Percentiles rank a stretch among this genome's conserved stretches.
These are phyloP conservation scores for Colletotrichum sublineola DNA, from an alignment of 2,329 filamentous ascomycete species.

Conservation along the genomic window DNA sequence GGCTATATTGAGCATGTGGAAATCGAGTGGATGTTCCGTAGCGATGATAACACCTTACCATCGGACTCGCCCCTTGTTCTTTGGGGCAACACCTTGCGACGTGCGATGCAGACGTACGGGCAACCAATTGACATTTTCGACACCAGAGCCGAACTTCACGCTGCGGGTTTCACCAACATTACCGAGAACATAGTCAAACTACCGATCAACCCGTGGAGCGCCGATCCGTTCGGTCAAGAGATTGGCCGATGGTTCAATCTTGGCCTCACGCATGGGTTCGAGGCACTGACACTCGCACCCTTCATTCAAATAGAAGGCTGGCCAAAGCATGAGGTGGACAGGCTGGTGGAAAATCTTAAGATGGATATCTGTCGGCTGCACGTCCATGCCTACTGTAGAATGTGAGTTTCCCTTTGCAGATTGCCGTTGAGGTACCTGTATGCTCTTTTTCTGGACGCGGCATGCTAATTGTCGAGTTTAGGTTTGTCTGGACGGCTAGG, in stretches of 20 bases:
- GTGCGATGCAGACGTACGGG: constrained; percentile 75
- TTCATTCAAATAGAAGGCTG: constrained; percentile 74
- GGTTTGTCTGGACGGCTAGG: constrained; percentile 44
- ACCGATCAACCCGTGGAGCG: constrained; percentile 81
- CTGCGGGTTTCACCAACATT: constrained; percentile 85
- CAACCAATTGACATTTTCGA: constrained; percentile 73
- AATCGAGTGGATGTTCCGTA: constrained; percentile 83
- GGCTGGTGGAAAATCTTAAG: constrained; percentile 73
- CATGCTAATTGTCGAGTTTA: constrained; percentile 30
- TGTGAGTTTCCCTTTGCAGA: constrained; percentile 68
- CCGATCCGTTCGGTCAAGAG: constrained; percentile 73
- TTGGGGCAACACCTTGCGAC: constrained; percentile 79
- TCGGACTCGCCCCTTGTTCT: constrained; percentile 68
- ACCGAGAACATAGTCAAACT: constrained; percentile 76
- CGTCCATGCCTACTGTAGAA: constrained; percentile 79
- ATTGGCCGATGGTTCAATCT: constrained; percentile 89
- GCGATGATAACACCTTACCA: constrained; percentile 74
- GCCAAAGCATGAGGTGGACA: constrained; percentile 71
- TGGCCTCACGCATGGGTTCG: constrained; percentile 78
- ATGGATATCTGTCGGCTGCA: constrained; percentile 77
- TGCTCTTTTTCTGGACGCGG: not conserved
- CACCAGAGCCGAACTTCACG: constrained; percentile 68
- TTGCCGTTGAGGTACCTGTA: constrained; percentile 19
- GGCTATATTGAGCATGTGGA: constrained; percentile 91
- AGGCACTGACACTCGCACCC: constrained; percentile 80